A percentile compares a stretch with the other conserved stretches of the same genome.
Evolutionary conservation across 495 filamentous ascomycete genomes (phyloP).

Genomic region (Pyronema domesticum): DNA sequence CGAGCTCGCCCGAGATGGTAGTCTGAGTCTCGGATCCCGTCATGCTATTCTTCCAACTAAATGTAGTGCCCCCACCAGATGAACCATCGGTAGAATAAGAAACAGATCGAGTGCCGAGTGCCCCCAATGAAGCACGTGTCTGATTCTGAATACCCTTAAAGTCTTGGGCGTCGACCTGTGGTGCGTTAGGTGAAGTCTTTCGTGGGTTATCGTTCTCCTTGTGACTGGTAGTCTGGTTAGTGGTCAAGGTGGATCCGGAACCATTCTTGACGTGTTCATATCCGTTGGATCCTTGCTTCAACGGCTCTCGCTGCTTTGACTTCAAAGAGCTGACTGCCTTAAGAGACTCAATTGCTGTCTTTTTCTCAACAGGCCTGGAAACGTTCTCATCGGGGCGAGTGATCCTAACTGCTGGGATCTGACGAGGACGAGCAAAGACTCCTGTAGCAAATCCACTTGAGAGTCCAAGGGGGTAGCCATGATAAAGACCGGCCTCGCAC

Average conservation of each 20-base stretch:
- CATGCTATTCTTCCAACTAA: background rate
- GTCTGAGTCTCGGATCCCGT: background rate
- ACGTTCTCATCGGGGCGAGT: constrained; percentile 2
- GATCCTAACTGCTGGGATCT: background rate
- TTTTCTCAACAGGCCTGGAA: background rate
- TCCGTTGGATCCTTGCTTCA: background rate
- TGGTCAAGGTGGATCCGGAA: background rate
- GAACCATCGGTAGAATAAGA: background rate
- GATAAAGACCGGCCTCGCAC: constrained; percentile 8
- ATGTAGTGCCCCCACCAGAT: background rate
- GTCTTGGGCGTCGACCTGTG: background rate
- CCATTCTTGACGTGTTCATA: background rate
- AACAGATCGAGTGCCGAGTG: background rate
- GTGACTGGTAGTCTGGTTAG: background rate
- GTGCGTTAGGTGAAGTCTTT: background rate
- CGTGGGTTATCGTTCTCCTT: background rate
- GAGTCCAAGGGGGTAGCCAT: constrained; percentile 13
- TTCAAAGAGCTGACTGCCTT: background rate
- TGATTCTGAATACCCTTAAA: background rate
- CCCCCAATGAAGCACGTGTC: background rate
- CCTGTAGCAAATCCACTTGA: background rate
- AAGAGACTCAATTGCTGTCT: constrained; percentile 3
- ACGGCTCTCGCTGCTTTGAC: background rate
- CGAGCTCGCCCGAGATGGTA: background rate
- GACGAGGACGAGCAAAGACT: background rate